These are phyloP conservation scores for Earliella scabrosa DNA, from an alignment of 1,284 basidiomycete genomes.

Conservation along the genomic window DNA sequence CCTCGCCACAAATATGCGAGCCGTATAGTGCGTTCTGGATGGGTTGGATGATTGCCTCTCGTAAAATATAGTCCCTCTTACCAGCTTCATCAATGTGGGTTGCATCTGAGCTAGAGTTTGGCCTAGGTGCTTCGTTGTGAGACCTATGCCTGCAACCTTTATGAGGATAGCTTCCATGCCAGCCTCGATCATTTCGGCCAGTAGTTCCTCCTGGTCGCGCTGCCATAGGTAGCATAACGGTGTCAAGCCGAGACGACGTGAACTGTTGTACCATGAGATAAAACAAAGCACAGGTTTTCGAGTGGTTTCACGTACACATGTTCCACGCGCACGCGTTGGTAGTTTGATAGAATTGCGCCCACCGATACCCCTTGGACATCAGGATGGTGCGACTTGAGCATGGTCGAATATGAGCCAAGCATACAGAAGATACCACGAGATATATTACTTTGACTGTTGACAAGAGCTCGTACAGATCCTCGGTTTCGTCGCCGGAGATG, in stretches of 20 bases:
- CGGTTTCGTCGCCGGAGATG: conserved; percentile 89
- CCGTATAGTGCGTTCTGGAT: conserved; percentile 83
- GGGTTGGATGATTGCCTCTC: neutral
- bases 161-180: conserved; percentile 88
- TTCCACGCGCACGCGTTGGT: conserved; percentile 96
- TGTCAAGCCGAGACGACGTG: conserved; percentile 80
- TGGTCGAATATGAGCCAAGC: neutral
- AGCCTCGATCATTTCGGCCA: conserved; percentile 85
- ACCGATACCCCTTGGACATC: conserved; percentile 90
- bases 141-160: conserved; percentile 96
- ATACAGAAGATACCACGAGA: neutral
- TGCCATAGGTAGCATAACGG: conserved; percentile 96
- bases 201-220: conserved; percentile 81
- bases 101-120: conserved; percentile 80
- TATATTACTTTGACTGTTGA: conserved; percentile 72
- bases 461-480: conserved; percentile 88
- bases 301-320: conserved; percentile 73
- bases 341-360: conserved; percentile 97
- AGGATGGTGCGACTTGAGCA: conserved; percentile 70
- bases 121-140: conserved; percentile 81
- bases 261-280: conserved; percentile 47
- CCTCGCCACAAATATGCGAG: conserved; percentile 95
- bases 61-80: conserved; percentile 38
- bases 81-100: conserved; percentile 74
- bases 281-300: neutral